Conservation (phyloP, 2,329 filamentous ascomycete species). For the Alternaria hordeiaustralica region DNA sequence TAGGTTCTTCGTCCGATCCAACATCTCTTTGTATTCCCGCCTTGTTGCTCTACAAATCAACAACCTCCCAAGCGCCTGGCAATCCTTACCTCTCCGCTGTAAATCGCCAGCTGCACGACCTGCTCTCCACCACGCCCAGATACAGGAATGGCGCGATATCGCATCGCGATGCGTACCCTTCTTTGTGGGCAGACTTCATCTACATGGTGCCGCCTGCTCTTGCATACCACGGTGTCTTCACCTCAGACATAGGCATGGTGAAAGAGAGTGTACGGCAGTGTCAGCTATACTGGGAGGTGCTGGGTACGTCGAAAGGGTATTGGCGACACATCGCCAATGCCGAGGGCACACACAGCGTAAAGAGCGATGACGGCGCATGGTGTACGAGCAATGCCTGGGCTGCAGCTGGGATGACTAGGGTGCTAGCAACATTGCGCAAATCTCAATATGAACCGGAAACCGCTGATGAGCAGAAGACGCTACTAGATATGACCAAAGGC, state of each 20-base stretch:
- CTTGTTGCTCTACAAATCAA: slow-evolving; percentile 51
- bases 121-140: slow-evolving; percentile 50
- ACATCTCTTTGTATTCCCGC: slow-evolving; percentile 55
- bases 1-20: slow-evolving; percentile 52
- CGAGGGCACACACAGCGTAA: background rate
- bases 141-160: slow-evolving; percentile 58
- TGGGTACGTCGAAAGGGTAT: slow-evolving; percentile 40
- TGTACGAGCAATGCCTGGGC: slow-evolving; percentile 59
- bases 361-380: slow-evolving; percentile 51
- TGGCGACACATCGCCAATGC: slow-evolving; percentile 58
- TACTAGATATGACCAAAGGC: slow-evolving; percentile 44
- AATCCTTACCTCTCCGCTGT: slow-evolving; percentile 22
- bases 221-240: slow-evolving; percentile 55
- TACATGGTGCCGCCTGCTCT: slow-evolving; percentile 60
- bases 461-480: slow-evolving; percentile 22
- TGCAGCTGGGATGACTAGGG: slow-evolving; percentile 55
- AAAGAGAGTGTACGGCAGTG: slow-evolving; percentile 51
- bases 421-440: slow-evolving; percentile 53
- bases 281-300: slow-evolving; percentile 50
- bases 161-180: slow-evolving; percentile 52
- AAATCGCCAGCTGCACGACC: slow-evolving; percentile 50
- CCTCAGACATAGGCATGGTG: slow-evolving; percentile 44
- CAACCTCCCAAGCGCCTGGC: slow-evolving; percentile 40
- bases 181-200: slow-evolving; percentile 59
- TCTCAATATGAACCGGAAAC: slow-evolving; percentile 26